Conservation (phyloP, 495 filamentous ascomycete species). For the Aspergillus conjunctus region DNA sequence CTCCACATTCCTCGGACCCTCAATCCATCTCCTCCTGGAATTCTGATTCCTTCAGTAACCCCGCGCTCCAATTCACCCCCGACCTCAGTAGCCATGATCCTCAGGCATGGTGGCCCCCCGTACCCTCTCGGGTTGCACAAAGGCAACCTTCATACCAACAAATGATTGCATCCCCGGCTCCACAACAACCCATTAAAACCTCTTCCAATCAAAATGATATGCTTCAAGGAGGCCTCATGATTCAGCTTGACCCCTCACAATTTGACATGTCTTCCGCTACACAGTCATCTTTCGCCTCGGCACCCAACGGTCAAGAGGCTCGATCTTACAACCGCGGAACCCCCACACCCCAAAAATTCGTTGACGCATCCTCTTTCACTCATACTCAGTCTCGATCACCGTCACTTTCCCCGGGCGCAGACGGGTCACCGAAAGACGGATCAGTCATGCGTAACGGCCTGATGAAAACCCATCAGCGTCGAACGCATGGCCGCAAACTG, state of each 20-base stretch:
- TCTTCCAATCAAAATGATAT: constrained; percentile 39
- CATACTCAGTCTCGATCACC: constrained; percentile 38
- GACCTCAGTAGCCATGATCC: constrained; percentile 44
- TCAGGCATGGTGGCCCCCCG: constrained; percentile 49
- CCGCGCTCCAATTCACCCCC: constrained; percentile 44
- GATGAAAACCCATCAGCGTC: constrained; percentile 35
- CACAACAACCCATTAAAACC: constrained; percentile 36
- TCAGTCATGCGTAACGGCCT: constrained; percentile 24
- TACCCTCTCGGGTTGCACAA: constrained; percentile 41
- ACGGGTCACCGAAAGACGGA: constrained; percentile 31
- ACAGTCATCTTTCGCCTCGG: constrained; percentile 35
- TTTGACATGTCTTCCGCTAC: constrained; percentile 36
- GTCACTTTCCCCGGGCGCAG: constrained; percentile 43
- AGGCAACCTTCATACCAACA: constrained; percentile 43
- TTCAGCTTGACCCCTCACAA: constrained; percentile 43
- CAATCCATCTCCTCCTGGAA: constrained; percentile 51
- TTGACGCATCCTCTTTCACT: constrained; percentile 32
- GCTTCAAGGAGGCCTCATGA: constrained; percentile 51
- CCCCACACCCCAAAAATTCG: constrained; percentile 32
- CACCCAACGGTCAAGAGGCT: constrained; percentile 26
- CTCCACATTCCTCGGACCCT: constrained; percentile 48
- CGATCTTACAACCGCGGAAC: constrained; percentile 27
- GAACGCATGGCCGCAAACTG: constrained; percentile 39
- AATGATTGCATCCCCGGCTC: constrained; percentile 37
- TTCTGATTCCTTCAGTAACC: constrained; percentile 43